These are phyloP conservation scores for Myxozyma monticola DNA, from an alignment of 805 yeast species.

Conservation along the genomic window DNA sequence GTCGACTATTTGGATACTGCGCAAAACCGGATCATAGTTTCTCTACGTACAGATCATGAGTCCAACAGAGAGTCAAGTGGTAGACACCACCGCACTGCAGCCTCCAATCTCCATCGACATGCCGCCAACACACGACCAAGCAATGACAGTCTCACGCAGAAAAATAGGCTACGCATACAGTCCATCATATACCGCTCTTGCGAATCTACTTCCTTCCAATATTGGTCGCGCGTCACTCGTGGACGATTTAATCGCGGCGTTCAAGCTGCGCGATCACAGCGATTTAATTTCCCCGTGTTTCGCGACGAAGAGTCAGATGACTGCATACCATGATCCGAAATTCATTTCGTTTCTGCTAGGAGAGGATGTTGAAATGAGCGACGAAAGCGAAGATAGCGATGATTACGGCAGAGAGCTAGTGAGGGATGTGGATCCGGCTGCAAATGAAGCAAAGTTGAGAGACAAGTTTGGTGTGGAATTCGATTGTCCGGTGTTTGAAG, in stretches of 20 bases:
- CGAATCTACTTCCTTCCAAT: slow-evolving; percentile 56
- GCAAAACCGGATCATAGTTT: too few relatives aligned
- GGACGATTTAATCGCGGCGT: slow-evolving; percentile 46
- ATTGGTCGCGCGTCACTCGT: slow-evolving; percentile 51
- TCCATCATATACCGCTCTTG: slow-evolving; percentile 24
- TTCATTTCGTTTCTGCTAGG: slow-evolving; percentile 47
- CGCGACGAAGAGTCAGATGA: slow-evolving; percentile 45
- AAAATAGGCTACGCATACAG: slow-evolving; percentile 34
- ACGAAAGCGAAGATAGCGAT: slow-evolving; percentile 31
- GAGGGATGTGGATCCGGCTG: slow-evolving; percentile 1
- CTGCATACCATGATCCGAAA: slow-evolving; percentile 50
- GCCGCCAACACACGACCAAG: too few relatives aligned
- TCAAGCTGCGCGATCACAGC: slow-evolving; percentile 38
- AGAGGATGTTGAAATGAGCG: slow-evolving; percentile 11
- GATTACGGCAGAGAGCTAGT: slow-evolving; percentile 24
- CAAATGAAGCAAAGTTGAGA: slow-evolving; percentile 23
- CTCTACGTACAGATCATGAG: too few relatives aligned
- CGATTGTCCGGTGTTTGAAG: slow-evolving; percentile 67
- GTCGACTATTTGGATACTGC: too few relatives aligned
- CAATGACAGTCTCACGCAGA: too few relatives aligned
- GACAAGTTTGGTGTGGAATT: slow-evolving; percentile 50
- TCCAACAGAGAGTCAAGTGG: too few relatives aligned
- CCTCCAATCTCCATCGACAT: too few relatives aligned
- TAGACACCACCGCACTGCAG: too few relatives aligned
- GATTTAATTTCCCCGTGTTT: slow-evolving; percentile 34